Percentiles rank a stretch among this genome's conserved stretches.
Evolutionary conservation across 805 yeast species (phyloP).

Genomic region (Myxozyma geophila): DNA sequence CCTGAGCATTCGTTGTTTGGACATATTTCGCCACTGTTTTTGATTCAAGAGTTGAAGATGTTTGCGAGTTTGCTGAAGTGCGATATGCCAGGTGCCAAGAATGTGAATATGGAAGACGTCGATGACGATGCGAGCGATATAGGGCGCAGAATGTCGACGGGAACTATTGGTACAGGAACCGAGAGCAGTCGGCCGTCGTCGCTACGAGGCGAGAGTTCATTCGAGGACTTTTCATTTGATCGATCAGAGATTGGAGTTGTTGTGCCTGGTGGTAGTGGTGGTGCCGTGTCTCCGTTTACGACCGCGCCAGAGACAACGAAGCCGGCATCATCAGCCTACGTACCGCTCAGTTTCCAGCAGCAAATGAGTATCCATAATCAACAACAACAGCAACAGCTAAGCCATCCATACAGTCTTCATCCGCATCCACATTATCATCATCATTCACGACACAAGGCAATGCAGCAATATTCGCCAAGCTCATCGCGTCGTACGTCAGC

Average conservation of each 20-base stretch:
- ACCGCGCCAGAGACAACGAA: background rate
- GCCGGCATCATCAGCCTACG: background rate
- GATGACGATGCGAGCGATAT: background rate
- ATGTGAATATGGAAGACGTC: background rate
- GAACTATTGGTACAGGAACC: background rate
- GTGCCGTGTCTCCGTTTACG: slow-evolving; percentile 1
- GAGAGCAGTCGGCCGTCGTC: background rate
- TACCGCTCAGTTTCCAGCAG: slow-evolving; percentile 15
- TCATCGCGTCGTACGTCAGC: slow-evolving; percentile 32
- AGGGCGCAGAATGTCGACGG: background rate
- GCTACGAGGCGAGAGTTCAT: background rate
- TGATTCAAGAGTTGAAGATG: slow-evolving; percentile 59
- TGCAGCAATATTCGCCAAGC: slow-evolving; percentile 35
- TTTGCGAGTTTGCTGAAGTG: slow-evolving; percentile 46
- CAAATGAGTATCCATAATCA: slow-evolving; percentile 4
- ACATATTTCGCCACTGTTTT: slow-evolving; percentile 71
- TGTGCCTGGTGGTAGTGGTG: background rate
- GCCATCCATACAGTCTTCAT: slow-evolving; percentile 26
- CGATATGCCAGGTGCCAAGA: slow-evolving; percentile 3
- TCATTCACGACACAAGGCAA: slow-evolving; percentile 21
- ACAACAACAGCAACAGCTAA: slow-evolving; percentile 3
- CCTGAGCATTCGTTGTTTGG: slow-evolving; percentile 66
- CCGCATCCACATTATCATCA: slow-evolving; percentile 33
- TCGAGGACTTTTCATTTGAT: background rate
- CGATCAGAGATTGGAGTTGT: background rate